Evolutionary conservation across 2,329 filamentous ascomycete species (phyloP).

Genomic region (Hypoxylon sp.): DNA sequence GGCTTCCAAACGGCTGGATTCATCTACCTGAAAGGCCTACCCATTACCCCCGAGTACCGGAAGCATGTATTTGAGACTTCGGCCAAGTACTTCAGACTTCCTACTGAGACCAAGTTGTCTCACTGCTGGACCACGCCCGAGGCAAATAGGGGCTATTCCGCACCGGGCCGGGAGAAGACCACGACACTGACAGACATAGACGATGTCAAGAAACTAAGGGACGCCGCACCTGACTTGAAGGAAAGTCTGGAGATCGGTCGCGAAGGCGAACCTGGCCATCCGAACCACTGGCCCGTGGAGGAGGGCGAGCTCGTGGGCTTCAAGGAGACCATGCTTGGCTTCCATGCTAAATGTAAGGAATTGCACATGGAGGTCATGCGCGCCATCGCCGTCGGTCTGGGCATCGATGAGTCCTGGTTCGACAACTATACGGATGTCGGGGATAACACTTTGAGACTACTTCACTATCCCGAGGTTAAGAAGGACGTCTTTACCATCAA

Average conservation of each 20-base stretch:
- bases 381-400: slow-evolving; percentile 87
- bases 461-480: slow-evolving; percentile 81
- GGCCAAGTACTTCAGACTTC: slow-evolving; percentile 78
- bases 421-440: slow-evolving; percentile 79
- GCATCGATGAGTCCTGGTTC: slow-evolving; percentile 79
- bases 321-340: slow-evolving; percentile 79
- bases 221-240: slow-evolving; percentile 74
- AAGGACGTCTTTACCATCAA: slow-evolving; percentile 76
- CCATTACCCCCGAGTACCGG: slow-evolving; percentile 74
- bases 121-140: slow-evolving; percentile 80
- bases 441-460: slow-evolving; percentile 79
- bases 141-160: slow-evolving; percentile 81
- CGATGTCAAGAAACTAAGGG: slow-evolving; percentile 72
- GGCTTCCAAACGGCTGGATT: slow-evolving; percentile 92
- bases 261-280: slow-evolving; percentile 70
- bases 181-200: slow-evolving; percentile 67
- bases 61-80: slow-evolving; percentile 76
- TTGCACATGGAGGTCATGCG: slow-evolving; percentile 86
- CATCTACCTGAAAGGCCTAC: slow-evolving; percentile 87
- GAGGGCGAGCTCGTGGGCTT: slow-evolving; percentile 72
- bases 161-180: slow-evolving; percentile 79
- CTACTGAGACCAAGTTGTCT: slow-evolving; percentile 73
- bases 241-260: slow-evolving; percentile 77
- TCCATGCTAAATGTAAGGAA: slow-evolving; percentile 80
- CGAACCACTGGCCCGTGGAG: slow-evolving; percentile 82